Conservation (phyloP, 768 basidiomycete species). For the Leccinellum luteum region DNA sequence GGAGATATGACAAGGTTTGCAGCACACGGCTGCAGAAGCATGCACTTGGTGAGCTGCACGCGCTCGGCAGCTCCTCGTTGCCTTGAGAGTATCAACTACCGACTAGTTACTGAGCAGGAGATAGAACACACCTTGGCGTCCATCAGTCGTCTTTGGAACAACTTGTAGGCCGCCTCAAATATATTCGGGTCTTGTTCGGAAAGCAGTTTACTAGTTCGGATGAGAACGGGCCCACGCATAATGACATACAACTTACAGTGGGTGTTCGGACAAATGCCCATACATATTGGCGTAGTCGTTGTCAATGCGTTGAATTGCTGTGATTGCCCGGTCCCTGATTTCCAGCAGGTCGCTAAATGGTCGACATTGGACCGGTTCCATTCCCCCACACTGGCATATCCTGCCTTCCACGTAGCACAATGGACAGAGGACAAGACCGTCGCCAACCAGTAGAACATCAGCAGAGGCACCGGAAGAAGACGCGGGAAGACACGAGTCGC, state of each 20-base stretch:
- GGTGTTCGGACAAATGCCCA: conserved; percentile 16
- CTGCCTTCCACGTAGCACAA: conserved; percentile 78
- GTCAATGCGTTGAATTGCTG: conserved; percentile 22
- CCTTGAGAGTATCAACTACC: conserved; percentile 6
- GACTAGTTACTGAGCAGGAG: background rate
- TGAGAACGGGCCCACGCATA: conserved; percentile 7
- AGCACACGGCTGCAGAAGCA: conserved; percentile 27
- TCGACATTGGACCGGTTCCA: conserved; percentile 61
- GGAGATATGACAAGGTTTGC: conserved; percentile 36
- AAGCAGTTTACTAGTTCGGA: conserved; percentile 20
- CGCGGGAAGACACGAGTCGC: conserved; percentile 43
- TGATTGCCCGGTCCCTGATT: conserved; percentile 40
- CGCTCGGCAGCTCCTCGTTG: conserved; percentile 21
- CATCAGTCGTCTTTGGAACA: conserved; percentile 19
- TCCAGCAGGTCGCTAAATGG: conserved; percentile 45
- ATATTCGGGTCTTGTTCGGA: conserved; percentile 25
- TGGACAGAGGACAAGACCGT: conserved; percentile 58
- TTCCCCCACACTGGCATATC: conserved; percentile 57
- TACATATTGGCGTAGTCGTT: conserved; percentile 3
- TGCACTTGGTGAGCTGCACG: conserved; percentile 17
- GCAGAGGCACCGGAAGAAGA: conserved; percentile 10
- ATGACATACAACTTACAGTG: conserved; percentile 19
- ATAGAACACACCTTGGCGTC: conserved; percentile 14
- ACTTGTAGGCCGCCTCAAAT: conserved; percentile 33
- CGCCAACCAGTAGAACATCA: conserved; percentile 30